Conservation (phyloP, 768 basidiomycete genomes). For the Suillus brevipes region DNA sequence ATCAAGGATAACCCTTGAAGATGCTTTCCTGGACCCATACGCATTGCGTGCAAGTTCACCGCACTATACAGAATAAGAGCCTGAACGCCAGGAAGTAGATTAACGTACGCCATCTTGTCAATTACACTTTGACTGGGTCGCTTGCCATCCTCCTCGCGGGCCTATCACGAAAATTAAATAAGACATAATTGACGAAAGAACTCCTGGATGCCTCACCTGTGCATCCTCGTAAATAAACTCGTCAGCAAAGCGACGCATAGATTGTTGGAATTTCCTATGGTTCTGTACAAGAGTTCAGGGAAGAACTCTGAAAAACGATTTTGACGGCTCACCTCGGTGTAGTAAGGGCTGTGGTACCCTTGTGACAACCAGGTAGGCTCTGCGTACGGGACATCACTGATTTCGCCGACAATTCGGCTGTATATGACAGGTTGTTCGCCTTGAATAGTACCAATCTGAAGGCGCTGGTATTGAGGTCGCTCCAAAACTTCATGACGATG, state of each 20-base stretch:
- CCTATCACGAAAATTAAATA: slow-evolving; percentile 30
- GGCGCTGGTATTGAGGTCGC: slow-evolving; percentile 69
- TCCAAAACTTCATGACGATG: slow-evolving; percentile 84
- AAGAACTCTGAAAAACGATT: not conserved
- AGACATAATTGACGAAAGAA: slow-evolving; percentile 21
- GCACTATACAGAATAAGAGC: slow-evolving; percentile 39
- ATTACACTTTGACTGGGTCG: slow-evolving; percentile 74
- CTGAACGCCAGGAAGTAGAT: not conserved
- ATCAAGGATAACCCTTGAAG: slow-evolving; percentile 75
- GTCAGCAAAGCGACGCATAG: slow-evolving; percentile 61
- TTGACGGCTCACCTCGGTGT: slow-evolving; percentile 50
- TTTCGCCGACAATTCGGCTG: slow-evolving; percentile 49
- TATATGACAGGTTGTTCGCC: slow-evolving; percentile 60
- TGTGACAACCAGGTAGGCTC: slow-evolving; percentile 81
- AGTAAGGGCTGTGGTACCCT: slow-evolving; percentile 74
- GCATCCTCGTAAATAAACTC: slow-evolving; percentile 57
- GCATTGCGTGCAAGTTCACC: slow-evolving; percentile 82
- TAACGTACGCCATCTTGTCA: slow-evolving; percentile 74
- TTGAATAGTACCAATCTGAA: slow-evolving; percentile 72
- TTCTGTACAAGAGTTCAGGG: slow-evolving; percentile 34
- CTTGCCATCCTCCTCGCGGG: slow-evolving; percentile 89
- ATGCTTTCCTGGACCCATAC: slow-evolving; percentile 88
- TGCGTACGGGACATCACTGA: slow-evolving; percentile 81
- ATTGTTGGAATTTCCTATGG: slow-evolving; percentile 49
- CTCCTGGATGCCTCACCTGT: slow-evolving; percentile 20